These are phyloP conservation scores for Phytophthora megakarya DNA, from an alignment of 352 stramenopile species.

Conservation along the genomic window DNA sequence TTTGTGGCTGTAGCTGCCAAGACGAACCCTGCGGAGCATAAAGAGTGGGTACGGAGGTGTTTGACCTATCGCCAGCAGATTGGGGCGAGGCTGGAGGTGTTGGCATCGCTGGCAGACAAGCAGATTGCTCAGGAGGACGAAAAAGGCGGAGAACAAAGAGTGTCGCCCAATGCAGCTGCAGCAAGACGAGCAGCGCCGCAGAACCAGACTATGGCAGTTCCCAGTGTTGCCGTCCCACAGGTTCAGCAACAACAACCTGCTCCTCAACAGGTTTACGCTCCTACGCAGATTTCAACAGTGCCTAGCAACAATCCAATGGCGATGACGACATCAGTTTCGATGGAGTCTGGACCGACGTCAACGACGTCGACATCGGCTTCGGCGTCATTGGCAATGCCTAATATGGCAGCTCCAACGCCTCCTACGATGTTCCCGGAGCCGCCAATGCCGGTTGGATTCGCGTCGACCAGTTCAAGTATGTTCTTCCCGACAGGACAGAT, in stretches of 20 bases:
- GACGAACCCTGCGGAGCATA: constrained; percentile 59
- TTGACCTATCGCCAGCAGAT: constrained; percentile 70
- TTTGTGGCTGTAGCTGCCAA: constrained; percentile 48
- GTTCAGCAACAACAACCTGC: constrained; percentile 5
- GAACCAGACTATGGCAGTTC: constrained; percentile 4
- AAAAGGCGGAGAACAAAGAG: constrained; percentile 19
- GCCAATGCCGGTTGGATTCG: constrained; percentile 37
- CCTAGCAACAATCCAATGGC: constrained; percentile 13
- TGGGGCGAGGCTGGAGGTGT: constrained; percentile 66
- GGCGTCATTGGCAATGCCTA: constrained; percentile 32
- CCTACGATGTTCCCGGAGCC: constrained; percentile 54
- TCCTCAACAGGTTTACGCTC: constrained; percentile 17
- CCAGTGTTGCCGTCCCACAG: not conserved
- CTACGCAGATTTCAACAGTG: constrained; percentile 22
- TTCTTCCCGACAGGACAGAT: constrained; percentile 42
- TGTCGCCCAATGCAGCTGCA: constrained; percentile 9
- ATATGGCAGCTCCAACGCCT: constrained; percentile 24
- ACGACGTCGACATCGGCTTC: constrained; percentile 16
- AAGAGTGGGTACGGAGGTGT: constrained; percentile 77
- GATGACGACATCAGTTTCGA: constrained; percentile 13
- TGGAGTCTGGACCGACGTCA: constrained; percentile 2
- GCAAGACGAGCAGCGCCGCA: constrained; percentile 12
- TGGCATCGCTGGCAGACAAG: constrained; percentile 81
- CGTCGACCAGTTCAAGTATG: constrained; percentile 37
- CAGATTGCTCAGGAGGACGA: constrained; percentile 75